Evolutionary conservation across 2,329 filamentous ascomycete genomes (phyloP), one percentile per base, ranked within the genome.

Genomic region (Fusarium hainanense): DNA sequence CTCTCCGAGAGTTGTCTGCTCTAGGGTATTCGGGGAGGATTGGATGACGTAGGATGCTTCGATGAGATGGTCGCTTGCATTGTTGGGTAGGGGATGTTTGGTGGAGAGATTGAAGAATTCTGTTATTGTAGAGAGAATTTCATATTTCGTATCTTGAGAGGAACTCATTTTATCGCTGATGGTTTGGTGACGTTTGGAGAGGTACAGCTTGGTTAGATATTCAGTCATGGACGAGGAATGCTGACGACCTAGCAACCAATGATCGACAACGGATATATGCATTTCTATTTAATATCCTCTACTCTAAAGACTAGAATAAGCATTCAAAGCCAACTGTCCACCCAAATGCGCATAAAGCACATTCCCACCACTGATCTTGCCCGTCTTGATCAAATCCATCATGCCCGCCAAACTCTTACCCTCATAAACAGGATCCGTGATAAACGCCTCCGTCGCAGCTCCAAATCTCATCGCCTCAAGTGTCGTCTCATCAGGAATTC

Each of bases 351-450:
- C 90, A 78, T 92, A 93, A 62, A 93, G 75, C 32, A 93, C 87
- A 73, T 90, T 91, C n/a, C 88, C 88, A 1, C 84, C 84, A 6
- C 79, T 78, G 61, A 93, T 88, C 76, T 90, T 87, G 0, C 86
- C 89, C 52, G 85, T 87, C 68, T 81, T 85, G 20, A 92, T 87
- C 81, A 92, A 80, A 75, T 90, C 89, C 70, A 92, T 87, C 89
- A 93, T 85, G 0, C 90, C 91, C 6, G 90, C 90, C 77, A 93
- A 80, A 71, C 88, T 91, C 85, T 93, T 93, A 2, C 91, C 91
- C 79, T 92, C 90, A 74, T 93, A 93, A 3, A 93, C 91, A 0
- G 90, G 91, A 75, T 93, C 91, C 0, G 90, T 93, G 67, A 93
- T 91, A 72, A 93, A 89, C 0, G 87, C 91, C 80, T 93, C 91